These are phyloP conservation scores for Macadamia integrifolia DNA, from an alignment of 164 flowering plant species.

Conservation along the genomic window DNA sequence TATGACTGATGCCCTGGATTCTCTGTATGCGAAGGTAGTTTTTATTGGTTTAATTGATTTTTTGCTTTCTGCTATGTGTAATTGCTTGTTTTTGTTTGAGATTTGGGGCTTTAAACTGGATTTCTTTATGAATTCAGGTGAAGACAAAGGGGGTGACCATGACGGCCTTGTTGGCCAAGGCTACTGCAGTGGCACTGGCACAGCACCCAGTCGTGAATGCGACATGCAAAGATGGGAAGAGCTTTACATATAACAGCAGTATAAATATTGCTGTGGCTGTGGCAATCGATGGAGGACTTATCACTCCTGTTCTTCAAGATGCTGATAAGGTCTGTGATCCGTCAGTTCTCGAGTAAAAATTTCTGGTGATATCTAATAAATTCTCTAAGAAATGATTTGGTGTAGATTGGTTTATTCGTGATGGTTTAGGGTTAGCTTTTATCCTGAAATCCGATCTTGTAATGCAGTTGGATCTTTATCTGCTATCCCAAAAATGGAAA, in stretches of 20 bases:
- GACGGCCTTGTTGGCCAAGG: conserved; percentile 88
- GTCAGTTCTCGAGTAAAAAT: background rate
- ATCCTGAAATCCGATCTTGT: background rate
- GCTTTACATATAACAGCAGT: conserved; percentile 64
- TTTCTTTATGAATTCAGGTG: conserved; percentile 40
- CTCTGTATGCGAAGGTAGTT: conserved; percentile 71
- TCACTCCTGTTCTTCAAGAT: conserved; percentile 92
- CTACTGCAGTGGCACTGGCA: conserved; percentile 83
- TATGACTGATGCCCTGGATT: conserved; percentile 73
- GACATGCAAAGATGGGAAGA: conserved; percentile 85
- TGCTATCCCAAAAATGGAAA: conserved; percentile 83
- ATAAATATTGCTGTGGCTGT: conserved; percentile 91
- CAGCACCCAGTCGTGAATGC: conserved; percentile 90
- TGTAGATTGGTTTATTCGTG: conserved; percentile 2
- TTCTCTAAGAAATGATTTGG: background rate
- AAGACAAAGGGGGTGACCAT: conserved; percentile 91
- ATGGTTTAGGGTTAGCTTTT: background rate
- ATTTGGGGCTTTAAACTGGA: conserved; percentile 1
- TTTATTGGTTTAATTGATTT: background rate
- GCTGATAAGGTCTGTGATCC: conserved; percentile 67
- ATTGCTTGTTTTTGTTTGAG: background rate
- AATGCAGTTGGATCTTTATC: conserved; percentile 73
- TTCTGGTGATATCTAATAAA: background rate
- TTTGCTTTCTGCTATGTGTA: background rate
- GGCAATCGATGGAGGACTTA: conserved; percentile 86